Conservation (phyloP, 495 filamentous ascomycete species). For the Penicillium salamii region DNA sequence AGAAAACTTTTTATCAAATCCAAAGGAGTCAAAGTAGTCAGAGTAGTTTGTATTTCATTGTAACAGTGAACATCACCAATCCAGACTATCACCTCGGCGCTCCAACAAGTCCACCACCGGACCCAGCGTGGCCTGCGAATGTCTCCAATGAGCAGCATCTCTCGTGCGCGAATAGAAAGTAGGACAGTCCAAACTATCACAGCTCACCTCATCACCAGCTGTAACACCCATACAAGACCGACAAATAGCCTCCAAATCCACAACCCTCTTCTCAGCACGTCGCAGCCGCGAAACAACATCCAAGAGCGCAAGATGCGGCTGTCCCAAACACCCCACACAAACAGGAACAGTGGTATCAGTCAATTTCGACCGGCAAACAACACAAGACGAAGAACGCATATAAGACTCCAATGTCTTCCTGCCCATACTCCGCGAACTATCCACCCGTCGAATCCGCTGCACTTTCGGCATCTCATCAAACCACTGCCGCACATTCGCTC, state of each 20-base stretch:
- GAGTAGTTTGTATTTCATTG: no score
- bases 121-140: conserved; percentile 52
- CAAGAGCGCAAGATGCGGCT: conserved; percentile 57
- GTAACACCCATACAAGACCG: conserved; percentile 74
- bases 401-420: conserved; percentile 69
- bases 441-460: conserved; percentile 64
- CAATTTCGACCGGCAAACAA: conserved; percentile 71
- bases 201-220: conserved; percentile 71
- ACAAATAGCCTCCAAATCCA: conserved; percentile 72
- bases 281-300: conserved; percentile 59
- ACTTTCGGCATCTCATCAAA: conserved; percentile 96
- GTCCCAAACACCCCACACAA: conserved; percentile 60
- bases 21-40: no score
- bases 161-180: conserved; percentile 86
- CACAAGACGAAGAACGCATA: conserved; percentile 73
- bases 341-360: conserved; percentile 49
- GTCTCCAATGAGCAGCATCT: conserved; percentile 59
- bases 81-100: conserved; percentile 37
- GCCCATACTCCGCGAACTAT: no score
- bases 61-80: no score
- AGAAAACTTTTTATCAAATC: not conserved
- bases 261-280: conserved; percentile 58
- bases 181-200: conserved; percentile 88
- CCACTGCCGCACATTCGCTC: conserved; percentile 87
- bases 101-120: conserved; percentile 57